Percentiles rank a stretch among this genome's conserved stretches.
Evolutionary conservation across 78 protist genomes (phyloP).

Genomic region (Neovahlkampfia damariscottae): DNA sequence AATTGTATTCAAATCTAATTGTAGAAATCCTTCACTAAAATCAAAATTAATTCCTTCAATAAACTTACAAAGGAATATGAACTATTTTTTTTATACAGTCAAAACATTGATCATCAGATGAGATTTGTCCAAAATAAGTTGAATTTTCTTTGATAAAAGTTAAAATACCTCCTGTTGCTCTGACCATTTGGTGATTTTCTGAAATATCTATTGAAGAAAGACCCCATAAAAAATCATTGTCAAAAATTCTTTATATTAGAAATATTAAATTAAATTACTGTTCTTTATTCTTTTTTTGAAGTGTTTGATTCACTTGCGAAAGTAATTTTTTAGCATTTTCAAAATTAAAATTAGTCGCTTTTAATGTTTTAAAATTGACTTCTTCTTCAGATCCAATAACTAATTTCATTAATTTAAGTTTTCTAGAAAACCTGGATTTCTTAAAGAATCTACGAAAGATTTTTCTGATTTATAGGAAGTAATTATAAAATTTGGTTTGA

Average conservation of each 20-base stretch:
- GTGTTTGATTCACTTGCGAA: neutral
- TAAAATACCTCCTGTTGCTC: conserved; percentile 2
- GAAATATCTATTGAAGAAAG: neutral
- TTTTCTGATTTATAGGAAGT: neutral
- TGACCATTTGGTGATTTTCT: neutral
- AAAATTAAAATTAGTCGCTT: neutral
- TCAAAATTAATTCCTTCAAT: neutral
- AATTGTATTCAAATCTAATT: neutral
- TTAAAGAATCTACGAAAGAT: neutral
- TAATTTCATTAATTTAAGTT: neutral
- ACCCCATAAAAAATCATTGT: neutral
- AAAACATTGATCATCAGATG: neutral
- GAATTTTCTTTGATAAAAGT: neutral
- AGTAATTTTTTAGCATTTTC: neutral
- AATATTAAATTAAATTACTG: neutral
- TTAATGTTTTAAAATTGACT: neutral
- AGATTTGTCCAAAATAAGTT: neutral
- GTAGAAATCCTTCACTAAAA: neutral
- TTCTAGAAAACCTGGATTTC: neutral
- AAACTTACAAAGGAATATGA: neutral
- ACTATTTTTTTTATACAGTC: neutral
- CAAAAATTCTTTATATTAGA: neutral
- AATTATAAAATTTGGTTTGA: neutral
- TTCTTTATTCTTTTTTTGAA: neutral
- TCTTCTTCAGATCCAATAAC: neutral